Base-by-base conservation (phyloP, 805 yeast species). In the Candida mattraensis region DNA sequence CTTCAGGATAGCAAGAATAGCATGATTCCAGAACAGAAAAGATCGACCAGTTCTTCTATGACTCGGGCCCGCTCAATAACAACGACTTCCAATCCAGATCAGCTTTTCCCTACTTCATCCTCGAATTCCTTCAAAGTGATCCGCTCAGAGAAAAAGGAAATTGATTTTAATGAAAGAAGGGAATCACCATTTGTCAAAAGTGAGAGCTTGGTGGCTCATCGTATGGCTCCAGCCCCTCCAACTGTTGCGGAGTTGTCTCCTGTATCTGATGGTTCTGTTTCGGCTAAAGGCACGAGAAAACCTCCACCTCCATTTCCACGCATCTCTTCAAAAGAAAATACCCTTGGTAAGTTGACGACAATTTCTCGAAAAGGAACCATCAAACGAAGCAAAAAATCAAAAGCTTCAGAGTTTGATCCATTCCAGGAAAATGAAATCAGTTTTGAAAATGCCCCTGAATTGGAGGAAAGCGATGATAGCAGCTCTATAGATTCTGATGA, bases 121-220 rank as follows among this genome's bases (percentile, higher is more conserved):
- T 37, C 26, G 9, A 48, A 73, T 26, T 66, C 87, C 0, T 86
- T 87, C 54, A 70, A 82, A 40, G 80, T 87, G 1, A 71, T 87
- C 7, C 63, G 89, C 20, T 74, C 76, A 16, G 77, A 74, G n/a
- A 76, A 73, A 10, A 66, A 73, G 21, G 95, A 84, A 50, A 86
- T 86, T 42, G 88, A 88, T 57, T 87, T 87, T 53, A 93, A 87
- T 50, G 78, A 83, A 48, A 69, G 87, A 33, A 63, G 95, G 28
- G 78, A 76, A 29, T 81, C 95, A 0, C 94, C 95, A 1, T 84
- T 74, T 51, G 61, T 70, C 2, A 71, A 80, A 1, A 40, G 40
- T 8, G 51, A 48, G 17, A 73, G 67, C 37, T 64, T 84, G 15
- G 76, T 83, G 7, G 93, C 95, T 0, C 74, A 70, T 39, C 64